Conservation (phyloP, 495 filamentous ascomycete species). For the Beverwykella pulmonaria region DNA sequence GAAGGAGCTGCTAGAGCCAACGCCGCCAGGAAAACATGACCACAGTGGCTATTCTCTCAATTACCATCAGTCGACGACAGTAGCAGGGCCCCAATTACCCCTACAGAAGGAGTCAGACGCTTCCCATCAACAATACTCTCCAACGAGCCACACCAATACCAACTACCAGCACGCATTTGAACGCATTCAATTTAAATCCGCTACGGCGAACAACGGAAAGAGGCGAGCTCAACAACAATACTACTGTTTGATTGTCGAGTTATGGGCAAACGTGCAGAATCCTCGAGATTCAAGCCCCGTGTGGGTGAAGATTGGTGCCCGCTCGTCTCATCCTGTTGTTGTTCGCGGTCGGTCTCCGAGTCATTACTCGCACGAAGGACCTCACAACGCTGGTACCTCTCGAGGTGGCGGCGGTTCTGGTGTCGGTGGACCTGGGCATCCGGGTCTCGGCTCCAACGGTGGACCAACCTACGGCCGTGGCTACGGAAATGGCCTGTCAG, state of each 20-base stretch:
- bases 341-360: conserved; percentile 91
- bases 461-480: conserved; percentile 10
- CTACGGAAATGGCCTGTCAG: conserved; percentile 28
- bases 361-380: conserved; percentile 81
- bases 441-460: conserved; percentile 29
- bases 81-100: conserved; percentile 28
- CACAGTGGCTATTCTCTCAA: conserved; percentile 28
- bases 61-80: conserved; percentile 16
- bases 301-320: conserved; percentile 78
- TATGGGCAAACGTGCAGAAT: conserved; percentile 72
- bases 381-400: conserved; percentile 65
- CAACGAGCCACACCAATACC: conserved; percentile 28
- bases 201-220: conserved; percentile 96
- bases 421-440: conserved; percentile 51
- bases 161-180: conserved; percentile 67
- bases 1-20: conserved; percentile 69
- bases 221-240: conserved; percentile 89
- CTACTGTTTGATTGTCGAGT: conserved; percentile 88
- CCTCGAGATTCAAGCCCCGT: conserved; percentile 48
- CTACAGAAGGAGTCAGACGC: conserved; percentile 30
- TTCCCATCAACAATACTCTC: conserved; percentile 17
- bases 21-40: conserved; percentile 53
- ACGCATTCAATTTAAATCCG: conserved; percentile 94
- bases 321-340: conserved; percentile 83
- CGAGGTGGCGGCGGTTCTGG: conserved; percentile 66